phyloP scores from a whole-genome alignment of 371 early-diverging fungal species.

The Mucor ambiguus region DNA sequence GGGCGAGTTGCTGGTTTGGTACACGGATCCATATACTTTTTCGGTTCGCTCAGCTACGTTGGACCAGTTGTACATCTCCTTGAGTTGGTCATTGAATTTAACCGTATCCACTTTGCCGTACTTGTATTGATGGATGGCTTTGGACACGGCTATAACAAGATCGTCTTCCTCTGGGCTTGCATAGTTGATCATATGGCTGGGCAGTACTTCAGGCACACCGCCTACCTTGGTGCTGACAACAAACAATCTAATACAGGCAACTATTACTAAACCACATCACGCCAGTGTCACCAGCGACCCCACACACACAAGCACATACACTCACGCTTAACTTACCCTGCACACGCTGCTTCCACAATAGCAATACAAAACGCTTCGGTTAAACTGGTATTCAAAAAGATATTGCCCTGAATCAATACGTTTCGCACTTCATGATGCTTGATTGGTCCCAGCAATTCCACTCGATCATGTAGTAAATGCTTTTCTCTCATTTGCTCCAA shows the following conservation, averaged over 20 bases:
- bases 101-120: slow-evolving; percentile 70
- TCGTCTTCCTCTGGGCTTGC: slow-evolving; percentile 91
- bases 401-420: slow-evolving; percentile 93
- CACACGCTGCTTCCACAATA: slow-evolving; percentile 98
- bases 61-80: slow-evolving; percentile 95
- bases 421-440: slow-evolving; percentile 85
- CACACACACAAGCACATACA: too few relatives aligned
- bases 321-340: slow-evolving; percentile 83
- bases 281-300: neutral
- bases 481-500: slow-evolving; percentile 98
- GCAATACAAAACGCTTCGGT: slow-evolving; percentile 99
- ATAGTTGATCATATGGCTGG: slow-evolving; percentile 94
- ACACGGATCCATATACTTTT: slow-evolving; percentile 76
- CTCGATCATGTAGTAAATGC: slow-evolving; percentile 91
- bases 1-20: slow-evolving; percentile 65
- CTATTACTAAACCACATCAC: neutral
- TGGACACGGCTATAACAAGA: slow-evolving; percentile 71
- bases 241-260: slow-evolving; percentile 63
- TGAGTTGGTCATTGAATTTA: slow-evolving; percentile 80
- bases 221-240: slow-evolving; percentile 99
- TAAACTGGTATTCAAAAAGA: slow-evolving; percentile 98
- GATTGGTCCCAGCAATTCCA: slow-evolving; percentile 90
- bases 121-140: slow-evolving; percentile 76
- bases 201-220: slow-evolving; percentile 98
- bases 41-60: slow-evolving; percentile 95